phyloP scores from a whole-genome alignment of 179 eudicot species.

The Vitellaria paradoxa region DNA sequence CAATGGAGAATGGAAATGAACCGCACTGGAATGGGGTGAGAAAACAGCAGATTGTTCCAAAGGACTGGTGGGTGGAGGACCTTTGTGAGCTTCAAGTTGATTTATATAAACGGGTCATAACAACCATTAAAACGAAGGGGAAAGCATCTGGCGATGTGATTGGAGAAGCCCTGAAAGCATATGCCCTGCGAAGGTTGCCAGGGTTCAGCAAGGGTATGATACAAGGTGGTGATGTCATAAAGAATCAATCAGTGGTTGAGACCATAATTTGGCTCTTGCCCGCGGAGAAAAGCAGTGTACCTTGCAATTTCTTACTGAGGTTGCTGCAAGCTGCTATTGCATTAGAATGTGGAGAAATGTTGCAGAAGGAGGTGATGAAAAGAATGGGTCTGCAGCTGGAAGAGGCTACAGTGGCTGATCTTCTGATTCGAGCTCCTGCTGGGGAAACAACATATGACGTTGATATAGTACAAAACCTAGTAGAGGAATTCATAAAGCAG shows the following conservation, averaged over 20 bases:
- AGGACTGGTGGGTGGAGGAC: slow-evolving; percentile 78
- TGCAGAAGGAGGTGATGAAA: slow-evolving; percentile 34
- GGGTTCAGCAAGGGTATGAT: slow-evolving; percentile 40
- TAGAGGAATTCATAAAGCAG: slow-evolving; percentile 53
- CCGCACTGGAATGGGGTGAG: slow-evolving; percentile 39
- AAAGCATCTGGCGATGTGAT: slow-evolving; percentile 35
- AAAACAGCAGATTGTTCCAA: slow-evolving; percentile 48
- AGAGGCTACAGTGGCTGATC: slow-evolving; percentile 53
- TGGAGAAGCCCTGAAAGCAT: slow-evolving; percentile 58
- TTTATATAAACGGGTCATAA: slow-evolving; percentile 50
- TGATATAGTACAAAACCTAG: slow-evolving; percentile 44
- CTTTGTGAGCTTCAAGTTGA: slow-evolving; percentile 62
- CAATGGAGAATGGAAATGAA: slow-evolving; percentile 43
- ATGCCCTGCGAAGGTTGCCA: slow-evolving; percentile 42
- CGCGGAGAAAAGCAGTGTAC: slow-evolving; percentile 37
- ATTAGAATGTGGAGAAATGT: slow-evolving; percentile 45
- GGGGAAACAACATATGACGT: slow-evolving; percentile 41
- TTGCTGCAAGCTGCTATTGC: slow-evolving; percentile 39
- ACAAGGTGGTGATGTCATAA: slow-evolving; percentile 40
- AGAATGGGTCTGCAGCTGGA: slow-evolving; percentile 51
- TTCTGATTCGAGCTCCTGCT: slow-evolving; percentile 42
- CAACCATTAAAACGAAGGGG: slow-evolving; percentile 47
- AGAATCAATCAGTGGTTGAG: slow-evolving; percentile 43
- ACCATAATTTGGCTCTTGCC: slow-evolving; percentile 46
- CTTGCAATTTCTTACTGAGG: slow-evolving; percentile 51